Evolutionary conservation across 2,329 filamentous ascomycete species (phyloP), one percentile per base, ranked within the genome.

Genomic region (Paecilomyces sp.): DNA sequence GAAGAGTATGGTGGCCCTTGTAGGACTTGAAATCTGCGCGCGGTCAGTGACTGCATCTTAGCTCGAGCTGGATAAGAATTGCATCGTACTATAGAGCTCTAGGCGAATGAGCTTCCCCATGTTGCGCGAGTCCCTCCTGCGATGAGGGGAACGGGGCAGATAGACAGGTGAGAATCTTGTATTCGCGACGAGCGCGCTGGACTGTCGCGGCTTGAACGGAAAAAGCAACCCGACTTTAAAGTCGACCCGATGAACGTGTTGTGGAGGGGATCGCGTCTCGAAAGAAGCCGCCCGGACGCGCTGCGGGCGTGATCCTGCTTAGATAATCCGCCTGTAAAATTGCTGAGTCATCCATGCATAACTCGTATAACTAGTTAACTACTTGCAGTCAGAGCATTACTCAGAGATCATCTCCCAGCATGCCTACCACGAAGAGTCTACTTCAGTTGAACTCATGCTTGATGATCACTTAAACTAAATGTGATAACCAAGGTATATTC

Each of bases 91-190:
- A 80, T 89, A 96, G 63, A 99, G 83, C 82, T 97, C 93, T 57
- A 99, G 86, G 63, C 92, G 88, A 71, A 96, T 90, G 70, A 99
- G 88, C 79, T 97, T 97, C 66, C 93, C 93, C 94, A 99, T 97
- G 64, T 75, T 87, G 79, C 65, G 36, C n/a, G 13, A 47, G n/a
- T 18, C 5, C 13, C 41, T 47, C n/a, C 6, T 18, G 7, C 1
- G 36, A 41, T 18, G 41, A 47, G 41, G n/a, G 41, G 18, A 47
- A 18, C 1, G 15, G 41, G 15, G 4, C 18, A 18, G n/a, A 8
- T 47, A 47, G 15, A 47, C 15, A 47, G 15, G 18, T 47, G 41
- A n/a, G 7, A 3, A 47, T 47, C 4, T 9, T 15, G 36, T 47
- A n/a, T 47, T 47, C n/a, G 41, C 41, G n/a, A 47, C n/a, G 13